Base-by-base conservation (phyloP, 1,284 basidiomycete species). In the Leccinum subrobustum region DNA sequence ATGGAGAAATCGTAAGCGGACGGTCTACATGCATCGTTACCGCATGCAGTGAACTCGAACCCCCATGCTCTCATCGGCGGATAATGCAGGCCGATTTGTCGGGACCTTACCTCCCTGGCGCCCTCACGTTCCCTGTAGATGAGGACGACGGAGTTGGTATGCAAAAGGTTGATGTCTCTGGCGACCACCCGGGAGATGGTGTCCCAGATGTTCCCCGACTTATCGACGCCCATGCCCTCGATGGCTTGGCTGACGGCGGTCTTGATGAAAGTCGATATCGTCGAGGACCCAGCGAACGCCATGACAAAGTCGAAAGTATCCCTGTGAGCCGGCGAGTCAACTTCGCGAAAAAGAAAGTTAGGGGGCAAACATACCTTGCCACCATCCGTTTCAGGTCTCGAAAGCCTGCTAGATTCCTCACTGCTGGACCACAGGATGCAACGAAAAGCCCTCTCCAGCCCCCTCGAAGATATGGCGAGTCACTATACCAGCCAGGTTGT, bases 21-120 rank as follows among this genome's bases (percentile, higher is more conserved):
- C 1, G 53, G 58, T 6, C 29, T 18, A n/a, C 53, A 61, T 1
- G 5, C 37, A 0, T 52, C 6, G 0, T 7, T 60, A 0, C 27
- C 51, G 4, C 50, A 62, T 4, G 50, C 18, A 1, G 2, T 14
- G n/a, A 61, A 61, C 11, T 61, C 60, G 6, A 53, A 4, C 1
- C 59, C 59, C 59, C 60, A 62, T 4, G 27, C 29, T 14, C 59
- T 27, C 6, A 44, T 6, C 1, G 53, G 58, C 0, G 58, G 58
- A 5, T 3, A 33, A 16, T 61, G 60, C 8, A 55, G n/a, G 1
- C 42, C 37, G 18, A 61, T 59, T 4, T 52, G 47, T 4, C 60
- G 18, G 11, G 44, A 60, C 20, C 23, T 2, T 3, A 61, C 53
- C 23, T 50, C 47, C 18, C 42, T 44, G 3, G 2, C 9, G 3